phyloP scores from a whole-genome alignment of 495 filamentous ascomycete genomes.

The Hypomontagnella submonticulosa region DNA sequence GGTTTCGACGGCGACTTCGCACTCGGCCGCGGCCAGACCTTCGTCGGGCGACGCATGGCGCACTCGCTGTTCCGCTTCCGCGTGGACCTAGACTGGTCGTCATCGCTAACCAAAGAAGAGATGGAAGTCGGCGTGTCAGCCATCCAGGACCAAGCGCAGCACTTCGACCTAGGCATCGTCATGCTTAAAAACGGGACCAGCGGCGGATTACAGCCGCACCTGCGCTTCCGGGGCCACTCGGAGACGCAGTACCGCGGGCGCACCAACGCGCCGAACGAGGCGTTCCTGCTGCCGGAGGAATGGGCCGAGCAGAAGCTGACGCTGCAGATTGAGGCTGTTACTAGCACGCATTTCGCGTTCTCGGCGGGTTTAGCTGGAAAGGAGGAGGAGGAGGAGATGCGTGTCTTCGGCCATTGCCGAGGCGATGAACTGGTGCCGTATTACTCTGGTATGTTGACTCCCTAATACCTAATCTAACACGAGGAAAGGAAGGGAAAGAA shows the following conservation, averaged over 20 bases:
- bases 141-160: conserved; percentile 51
- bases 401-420: not conserved
- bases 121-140: conserved; percentile 41
- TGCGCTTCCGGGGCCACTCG: conserved; percentile 35
- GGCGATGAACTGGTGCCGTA: conserved; percentile 14
- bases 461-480: too few relatives aligned
- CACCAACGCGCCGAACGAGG: not conserved
- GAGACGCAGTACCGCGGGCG: not conserved
- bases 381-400: conserved; percentile 3
- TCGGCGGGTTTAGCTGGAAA: conserved; percentile 35
- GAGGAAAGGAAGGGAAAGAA: too few relatives aligned
- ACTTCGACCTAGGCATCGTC: conserved; percentile 50
- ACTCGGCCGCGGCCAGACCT: conserved; percentile 39
- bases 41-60: conserved; percentile 46
- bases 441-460: conserved; percentile 4
- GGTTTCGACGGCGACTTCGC: not conserved
- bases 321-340: conserved; percentile 46
- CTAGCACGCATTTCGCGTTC: conserved; percentile 49
- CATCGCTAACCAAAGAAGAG: conserved; percentile 33
- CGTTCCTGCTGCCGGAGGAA: conserved; percentile 29
- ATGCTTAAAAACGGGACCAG: conserved; percentile 8
- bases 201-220: conserved; percentile 6
- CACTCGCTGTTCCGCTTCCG: conserved; percentile 49
- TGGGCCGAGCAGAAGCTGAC: conserved; percentile 13
- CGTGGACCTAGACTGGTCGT: conserved; percentile 35